Evolutionary conservation across 2,329 filamentous ascomycete genomes (phyloP).

Genomic region (Aspergillus oerlinghausenensis): DNA sequence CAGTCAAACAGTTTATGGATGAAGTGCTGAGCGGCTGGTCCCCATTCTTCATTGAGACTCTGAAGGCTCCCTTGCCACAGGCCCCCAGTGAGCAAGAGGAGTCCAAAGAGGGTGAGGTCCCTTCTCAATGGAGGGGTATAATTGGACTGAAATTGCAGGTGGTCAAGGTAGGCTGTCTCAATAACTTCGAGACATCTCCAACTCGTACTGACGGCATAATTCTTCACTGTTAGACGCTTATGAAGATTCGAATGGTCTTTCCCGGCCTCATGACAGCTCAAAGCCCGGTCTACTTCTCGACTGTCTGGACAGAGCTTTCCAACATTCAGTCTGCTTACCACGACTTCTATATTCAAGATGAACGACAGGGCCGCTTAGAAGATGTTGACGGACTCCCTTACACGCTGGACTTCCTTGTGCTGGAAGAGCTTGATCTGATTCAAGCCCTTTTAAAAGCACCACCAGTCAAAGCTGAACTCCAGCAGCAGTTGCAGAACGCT

Average conservation of each 20-base stretch:
- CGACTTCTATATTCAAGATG: conserved; percentile 77
- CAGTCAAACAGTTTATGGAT: conserved; percentile 84
- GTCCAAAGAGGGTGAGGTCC: conserved; percentile 48
- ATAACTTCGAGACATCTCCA: not conserved
- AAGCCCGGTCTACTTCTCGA: conserved; percentile 75
- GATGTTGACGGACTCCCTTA: conserved; percentile 90
- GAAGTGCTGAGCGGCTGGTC: conserved; percentile 80
- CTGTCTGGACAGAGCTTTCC: conserved; percentile 83
- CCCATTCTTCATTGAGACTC: conserved; percentile 76
- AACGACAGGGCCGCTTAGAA: conserved; percentile 81
- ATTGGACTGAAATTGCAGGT: conserved; percentile 88
- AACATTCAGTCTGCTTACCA: conserved; percentile 69
- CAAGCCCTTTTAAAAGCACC: conserved; percentile 85
- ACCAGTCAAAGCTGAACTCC: conserved; percentile 84
- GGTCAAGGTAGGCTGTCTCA: conserved; percentile 59
- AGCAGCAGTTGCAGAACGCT: conserved; percentile 64
- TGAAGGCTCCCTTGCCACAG: conserved; percentile 69
- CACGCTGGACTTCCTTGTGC: conserved; percentile 84
- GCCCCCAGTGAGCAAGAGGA: conserved; percentile 56
- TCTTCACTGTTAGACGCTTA: conserved; percentile 58
- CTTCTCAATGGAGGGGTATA: conserved; percentile 71
- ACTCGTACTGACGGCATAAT: conserved; percentile 8
- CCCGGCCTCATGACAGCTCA: conserved; percentile 76
- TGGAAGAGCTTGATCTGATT: conserved; percentile 93
- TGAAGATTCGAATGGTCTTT: conserved; percentile 83